These are phyloP conservation scores for Podosphaera aphanis DNA, from an alignment of 2,329 filamentous ascomycete species.

Conservation along the genomic window DNA sequence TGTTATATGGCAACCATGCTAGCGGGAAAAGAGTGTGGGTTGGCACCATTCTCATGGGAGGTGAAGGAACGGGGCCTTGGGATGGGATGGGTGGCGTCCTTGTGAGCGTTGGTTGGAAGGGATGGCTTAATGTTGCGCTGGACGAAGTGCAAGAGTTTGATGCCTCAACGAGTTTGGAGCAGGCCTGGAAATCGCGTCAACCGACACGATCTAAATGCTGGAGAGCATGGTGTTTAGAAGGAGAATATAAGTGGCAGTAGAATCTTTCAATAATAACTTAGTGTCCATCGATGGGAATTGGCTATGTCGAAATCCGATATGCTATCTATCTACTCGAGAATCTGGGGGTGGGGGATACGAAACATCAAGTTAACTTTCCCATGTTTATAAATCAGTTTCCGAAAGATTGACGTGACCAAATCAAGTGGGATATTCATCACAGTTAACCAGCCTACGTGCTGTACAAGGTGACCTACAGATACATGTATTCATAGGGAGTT, in stretches of 20 bases:
- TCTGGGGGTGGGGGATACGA: too few species aligned
- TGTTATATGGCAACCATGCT: conserved; percentile 12
- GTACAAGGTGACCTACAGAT: too few species aligned
- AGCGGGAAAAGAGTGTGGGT: conserved; percentile 13
- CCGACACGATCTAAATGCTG: conserved; percentile 8
- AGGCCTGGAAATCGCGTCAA: conserved; percentile 11
- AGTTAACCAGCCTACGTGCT: too few species aligned
- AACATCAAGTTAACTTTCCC: too few species aligned
- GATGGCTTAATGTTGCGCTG: conserved; percentile 14
- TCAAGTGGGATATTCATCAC: too few species aligned
- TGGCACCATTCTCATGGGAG: conserved; percentile 12
- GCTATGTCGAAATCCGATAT: too few species aligned
- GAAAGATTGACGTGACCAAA: too few species aligned
- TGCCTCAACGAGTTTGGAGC: conserved; percentile 12
- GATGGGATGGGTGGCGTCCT: conserved; percentile 2
- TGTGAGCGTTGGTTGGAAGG: conserved; percentile 12
- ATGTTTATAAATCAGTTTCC: too few species aligned
- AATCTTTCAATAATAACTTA: neutral
- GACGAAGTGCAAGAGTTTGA: conserved; percentile 9
- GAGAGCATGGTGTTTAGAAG: conserved; percentile 9
- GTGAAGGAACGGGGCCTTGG: conserved; percentile 4
- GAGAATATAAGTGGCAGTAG: conserved; percentile 2
- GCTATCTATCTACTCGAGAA: too few species aligned
- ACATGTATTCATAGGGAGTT: too few species aligned
- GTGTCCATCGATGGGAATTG: too few species aligned